These are phyloP conservation scores for Neocatenulostroma microsporum DNA, from an alignment of 2,329 filamentous ascomycete genomes.

Conservation along the genomic window DNA sequence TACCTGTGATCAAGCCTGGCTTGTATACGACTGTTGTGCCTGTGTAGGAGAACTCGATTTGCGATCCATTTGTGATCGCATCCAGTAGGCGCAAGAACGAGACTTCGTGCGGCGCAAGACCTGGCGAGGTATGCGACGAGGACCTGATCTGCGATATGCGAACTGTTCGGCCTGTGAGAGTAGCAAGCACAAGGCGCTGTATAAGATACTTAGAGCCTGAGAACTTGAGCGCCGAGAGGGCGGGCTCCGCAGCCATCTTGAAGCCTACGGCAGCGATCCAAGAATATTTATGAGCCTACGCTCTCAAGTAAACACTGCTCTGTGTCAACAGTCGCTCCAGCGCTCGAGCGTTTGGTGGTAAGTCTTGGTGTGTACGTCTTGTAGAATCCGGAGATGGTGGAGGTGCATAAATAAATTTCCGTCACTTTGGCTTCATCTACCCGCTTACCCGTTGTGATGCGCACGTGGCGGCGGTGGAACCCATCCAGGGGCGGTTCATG, in stretches of 20 bases:
- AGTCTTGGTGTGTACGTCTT: too few species aligned
- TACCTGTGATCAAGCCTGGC: constrained; percentile 85
- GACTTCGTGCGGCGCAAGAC: constrained; percentile 85
- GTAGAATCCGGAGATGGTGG: too few species aligned
- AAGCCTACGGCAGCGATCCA: too few species aligned
- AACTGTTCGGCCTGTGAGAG: constrained; percentile 78
- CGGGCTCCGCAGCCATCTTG: constrained; percentile 21
- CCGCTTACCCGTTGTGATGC: too few species aligned
- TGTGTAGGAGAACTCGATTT: constrained; percentile 92
- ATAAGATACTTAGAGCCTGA: constrained; percentile 76
- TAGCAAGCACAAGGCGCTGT: constrained; percentile 79
- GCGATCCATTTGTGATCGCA: constrained; percentile 86
- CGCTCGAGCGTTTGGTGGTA: background rate
- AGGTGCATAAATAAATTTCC: too few species aligned
- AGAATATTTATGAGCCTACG: too few species aligned
- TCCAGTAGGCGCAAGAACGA: constrained; percentile 94
- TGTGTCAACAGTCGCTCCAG: too few species aligned
- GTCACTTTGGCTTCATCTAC: too few species aligned
- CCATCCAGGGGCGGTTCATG: too few species aligned
- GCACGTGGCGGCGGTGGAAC: too few species aligned
- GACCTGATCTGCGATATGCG: constrained; percentile 93
- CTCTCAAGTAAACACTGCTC: too few species aligned
- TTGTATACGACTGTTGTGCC: constrained; percentile 89
- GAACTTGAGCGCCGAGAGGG: constrained; percentile 44
- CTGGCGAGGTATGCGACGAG: constrained; percentile 75